These are phyloP conservation scores for Chimonanthus praecox DNA, from an alignment of 164 flowering plant genomes.

Conservation along the genomic window DNA sequence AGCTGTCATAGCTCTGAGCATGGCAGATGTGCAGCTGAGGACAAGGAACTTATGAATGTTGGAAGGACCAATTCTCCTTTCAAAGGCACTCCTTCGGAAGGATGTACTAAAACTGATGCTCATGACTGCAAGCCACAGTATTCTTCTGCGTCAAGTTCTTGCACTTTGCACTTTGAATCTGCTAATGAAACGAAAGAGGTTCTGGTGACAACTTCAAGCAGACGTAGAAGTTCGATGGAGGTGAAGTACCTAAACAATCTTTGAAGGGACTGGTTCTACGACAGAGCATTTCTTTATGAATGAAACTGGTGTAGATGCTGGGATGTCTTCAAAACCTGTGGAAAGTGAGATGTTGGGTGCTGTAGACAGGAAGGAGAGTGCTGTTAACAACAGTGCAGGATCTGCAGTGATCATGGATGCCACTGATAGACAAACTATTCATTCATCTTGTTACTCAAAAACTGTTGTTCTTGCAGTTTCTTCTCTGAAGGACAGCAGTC, in stretches of 20 bases:
- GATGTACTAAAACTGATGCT: conserved; percentile 2
- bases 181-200: background rate
- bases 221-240: background rate
- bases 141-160: conserved; percentile 5
- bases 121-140: background rate
- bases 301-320: background rate
- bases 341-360: conserved; percentile 5
- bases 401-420: background rate
- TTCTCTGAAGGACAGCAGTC: conserved; percentile 2
- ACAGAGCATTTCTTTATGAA: background rate
- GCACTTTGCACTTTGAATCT: background rate
- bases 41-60: background rate
- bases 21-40: background rate
- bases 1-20: background rate
- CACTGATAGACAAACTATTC: conserved; percentile 1
- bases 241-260: background rate
- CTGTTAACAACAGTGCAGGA: background rate
- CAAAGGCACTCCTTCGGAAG: background rate
- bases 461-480: background rate
- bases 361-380: background rate
- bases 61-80: background rate
- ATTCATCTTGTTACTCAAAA: conserved; percentile 1
- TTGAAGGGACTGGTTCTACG: background rate
- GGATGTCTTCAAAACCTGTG: background rate
- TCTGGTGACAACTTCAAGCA: background rate